Evolutionary conservation across 1,284 basidiomycete species (phyloP), one percentile per base, ranked within the genome.

Genomic region (Veloporphyrellus conicus): DNA sequence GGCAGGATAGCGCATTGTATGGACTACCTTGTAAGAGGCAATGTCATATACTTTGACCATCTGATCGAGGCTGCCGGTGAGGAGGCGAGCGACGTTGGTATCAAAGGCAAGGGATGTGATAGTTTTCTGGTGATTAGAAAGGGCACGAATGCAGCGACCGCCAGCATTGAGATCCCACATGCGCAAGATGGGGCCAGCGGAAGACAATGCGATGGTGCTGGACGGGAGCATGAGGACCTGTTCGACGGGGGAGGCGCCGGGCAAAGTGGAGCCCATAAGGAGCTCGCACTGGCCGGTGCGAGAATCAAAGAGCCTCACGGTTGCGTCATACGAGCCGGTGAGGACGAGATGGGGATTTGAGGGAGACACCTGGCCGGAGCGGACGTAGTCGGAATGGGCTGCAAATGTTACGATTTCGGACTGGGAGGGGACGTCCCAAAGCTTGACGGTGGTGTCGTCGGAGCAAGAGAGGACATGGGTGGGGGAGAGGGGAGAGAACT

Each of bases 41-140:
- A 95, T 84, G 64, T 99, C 94, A 71, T 99, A 99, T 19, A 98
- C 93, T 71, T 99, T 99, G 50, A 99, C 92, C 83, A 99, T 88
- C 56, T 94, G 93, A 66, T 99, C 96, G 52, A 99, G 72, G 28
- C 90, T 85, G 29, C 90, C 96, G 0, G 91, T 93, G 39, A 99
- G 74, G 3, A 99, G 77, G 22, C 94, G 79, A 56, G 82, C 79
- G 16, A 85, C 79, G 46, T 78, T 78, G 15, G 85, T 68, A 62
- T 93, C 84, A 68, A 94, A 92, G 5, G 89, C 75, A 22, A 98
- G 76, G 19, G 88, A 81, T 0, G 95, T 99, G 50, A 99, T 84
- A 0, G 94, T 95, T 73, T 99, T 99, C 69, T 98, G 95, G 67
- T 99, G 96, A 70, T 99, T 99, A 28, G 90, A 93, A 52, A 97